Percentiles rank a stretch among this genome's conserved stretches.
These are phyloP conservation scores for Cetraspora pellucida DNA, from an alignment of 192 early-diverging fungal genomes.

Conservation along the genomic window DNA sequence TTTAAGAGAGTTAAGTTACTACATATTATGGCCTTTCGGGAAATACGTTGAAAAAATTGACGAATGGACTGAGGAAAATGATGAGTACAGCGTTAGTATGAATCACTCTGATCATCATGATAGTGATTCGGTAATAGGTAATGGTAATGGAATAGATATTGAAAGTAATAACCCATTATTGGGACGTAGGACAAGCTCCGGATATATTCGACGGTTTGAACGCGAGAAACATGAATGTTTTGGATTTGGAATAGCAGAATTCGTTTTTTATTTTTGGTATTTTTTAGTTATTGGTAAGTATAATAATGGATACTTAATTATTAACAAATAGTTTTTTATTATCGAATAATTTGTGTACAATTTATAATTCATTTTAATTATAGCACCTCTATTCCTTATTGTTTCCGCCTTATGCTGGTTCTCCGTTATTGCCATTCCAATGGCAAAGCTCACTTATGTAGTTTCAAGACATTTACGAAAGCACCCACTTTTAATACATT, in stretches of 20 bases:
- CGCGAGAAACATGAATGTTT: constrained; percentile 37
- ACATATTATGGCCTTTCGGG: constrained; percentile 97
- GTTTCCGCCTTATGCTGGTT: constrained; percentile 84
- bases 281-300: constrained; percentile 51
- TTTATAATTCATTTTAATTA: constrained; percentile 11
- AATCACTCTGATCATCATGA: constrained; percentile 25
- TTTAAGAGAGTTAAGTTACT: constrained; percentile 74
- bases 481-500: constrained; percentile 75
- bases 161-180: constrained; percentile 42
- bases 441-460: constrained; percentile 90
- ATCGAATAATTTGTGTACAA: constrained; percentile 25
- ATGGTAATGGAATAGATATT: constrained; percentile 18
- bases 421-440: constrained; percentile 85
- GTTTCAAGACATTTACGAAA: constrained; percentile 76
- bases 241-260: constrained; percentile 47
- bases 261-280: constrained; percentile 53
- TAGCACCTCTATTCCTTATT: constrained; percentile 77
- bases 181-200: constrained; percentile 33
- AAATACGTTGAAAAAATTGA: constrained; percentile 76
- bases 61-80: constrained; percentile 10
- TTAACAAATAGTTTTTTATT: background rate
- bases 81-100: background rate
- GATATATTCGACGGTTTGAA: background rate
- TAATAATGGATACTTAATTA: background rate
- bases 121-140: background rate